Evolutionary conservation across 345 rosid species (phyloP).

Genomic region (Zanthoxylum bungeanum): DNA sequence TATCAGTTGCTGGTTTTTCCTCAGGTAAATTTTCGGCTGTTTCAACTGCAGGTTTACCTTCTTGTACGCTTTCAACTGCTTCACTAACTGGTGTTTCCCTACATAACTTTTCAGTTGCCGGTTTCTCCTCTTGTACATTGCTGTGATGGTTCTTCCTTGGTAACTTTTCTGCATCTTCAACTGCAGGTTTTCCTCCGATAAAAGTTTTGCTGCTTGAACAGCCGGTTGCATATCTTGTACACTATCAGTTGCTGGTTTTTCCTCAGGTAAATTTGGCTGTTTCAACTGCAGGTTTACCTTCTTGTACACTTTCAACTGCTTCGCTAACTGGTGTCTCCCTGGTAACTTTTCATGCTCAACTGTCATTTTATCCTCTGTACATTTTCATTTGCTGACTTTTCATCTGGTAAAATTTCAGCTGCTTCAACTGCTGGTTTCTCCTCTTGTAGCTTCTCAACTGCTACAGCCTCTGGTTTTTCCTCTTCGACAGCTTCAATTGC

Average conservation of each 20-base stretch:
- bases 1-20: too few species aligned
- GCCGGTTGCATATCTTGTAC: constrained; percentile 4
- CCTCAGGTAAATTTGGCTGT: too few species aligned
- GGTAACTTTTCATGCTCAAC: too few species aligned
- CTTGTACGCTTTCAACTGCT: too few species aligned
- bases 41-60: too few species aligned
- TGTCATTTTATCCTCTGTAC: background rate
- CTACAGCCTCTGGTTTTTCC: background rate
- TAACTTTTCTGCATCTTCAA: background rate
- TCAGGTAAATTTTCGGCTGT: too few species aligned
- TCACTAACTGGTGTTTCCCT: too few species aligned
- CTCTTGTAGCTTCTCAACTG: constrained; percentile 14
- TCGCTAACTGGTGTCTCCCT: too few species aligned
- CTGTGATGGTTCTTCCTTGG: background rate
- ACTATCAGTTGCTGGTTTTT: too few species aligned
- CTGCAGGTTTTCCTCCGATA: background rate
- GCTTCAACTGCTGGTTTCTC: background rate
- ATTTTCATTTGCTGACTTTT: too few species aligned
- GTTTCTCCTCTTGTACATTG: background rate
- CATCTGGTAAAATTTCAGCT: background rate
- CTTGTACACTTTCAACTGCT: background rate
- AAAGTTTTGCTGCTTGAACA: constrained; percentile 11
- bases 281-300: background rate
- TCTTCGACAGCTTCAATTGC: constrained; percentile 9
- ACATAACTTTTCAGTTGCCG: background rate